Base-by-base conservation (phyloP, 2,329 filamentous ascomycete species). In the Paecilomyces dactylethromorphus region DNA sequence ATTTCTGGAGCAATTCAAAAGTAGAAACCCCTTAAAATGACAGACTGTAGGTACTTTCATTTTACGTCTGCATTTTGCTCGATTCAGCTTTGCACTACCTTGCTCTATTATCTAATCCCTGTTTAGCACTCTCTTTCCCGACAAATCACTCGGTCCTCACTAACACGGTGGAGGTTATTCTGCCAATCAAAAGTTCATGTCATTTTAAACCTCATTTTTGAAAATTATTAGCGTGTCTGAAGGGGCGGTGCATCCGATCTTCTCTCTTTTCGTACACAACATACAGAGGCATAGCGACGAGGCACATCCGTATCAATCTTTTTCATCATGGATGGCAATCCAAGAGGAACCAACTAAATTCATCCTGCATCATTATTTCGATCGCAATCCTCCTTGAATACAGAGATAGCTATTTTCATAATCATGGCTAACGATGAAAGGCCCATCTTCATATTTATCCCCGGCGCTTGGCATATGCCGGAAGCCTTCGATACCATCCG, bases 391-490 rank as follows among this genome's bases (percentile, higher is more conserved):
- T 18, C n/a, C 7, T 29, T 29, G 4, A 29, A 29, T 5, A 5
- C 26, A 29, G 26, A 29, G 7, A 29, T 29, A 29, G 3, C 26
- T 29, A 29, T 29, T 29, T 6, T 29, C 10, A 45, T 45, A 1
- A 21, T 1, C 39, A 45, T 45, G 39, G 39, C 54, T 35, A 8
- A 11, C 15, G 13, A 45, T 8, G 26, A 29, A 29, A 39, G 29
- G 35, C 55, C 24, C 7, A 13, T 66, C 0, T 60, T 60, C 12
- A 64, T 78, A 22, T 63, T 78, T 4, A 70, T 72, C 10, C 74
- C 75, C 0, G 76, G 76, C 7, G 75, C 74, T 12, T 78, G 74
- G 73, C 76, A 78, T 57, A 56, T 61, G 0, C 66, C 75, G 2
- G 64, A 64, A 39, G 63, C 64, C 54, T 78, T 72, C 57, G 63